Conservation (phyloP, 2,329 filamentous ascomycete genomes). For the Endothia cerciana region DNA sequence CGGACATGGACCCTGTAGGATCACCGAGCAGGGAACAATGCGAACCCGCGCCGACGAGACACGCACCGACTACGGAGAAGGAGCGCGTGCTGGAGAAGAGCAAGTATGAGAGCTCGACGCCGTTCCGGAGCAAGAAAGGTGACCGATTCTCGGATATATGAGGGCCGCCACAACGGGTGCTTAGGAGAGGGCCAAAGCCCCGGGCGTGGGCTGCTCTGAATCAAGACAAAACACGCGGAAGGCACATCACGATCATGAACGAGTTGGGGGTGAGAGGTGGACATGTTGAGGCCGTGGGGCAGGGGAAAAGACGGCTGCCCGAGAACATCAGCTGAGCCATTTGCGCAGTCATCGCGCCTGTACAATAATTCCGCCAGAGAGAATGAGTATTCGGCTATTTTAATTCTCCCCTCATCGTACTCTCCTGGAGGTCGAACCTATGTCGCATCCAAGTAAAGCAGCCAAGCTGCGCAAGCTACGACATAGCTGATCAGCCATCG, state of each 20-base stretch:
- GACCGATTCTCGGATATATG: slow-evolving; percentile 72
- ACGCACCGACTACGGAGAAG: slow-evolving; percentile 73
- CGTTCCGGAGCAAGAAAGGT: slow-evolving; percentile 79
- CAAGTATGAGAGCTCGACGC: slow-evolving; percentile 82
- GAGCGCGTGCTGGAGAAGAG: slow-evolving; percentile 75
- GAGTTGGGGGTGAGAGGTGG: background rate
- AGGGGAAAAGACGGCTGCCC: background rate
- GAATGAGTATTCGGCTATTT: background rate
- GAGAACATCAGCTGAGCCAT: background rate
- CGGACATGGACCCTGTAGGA: slow-evolving; percentile 60
- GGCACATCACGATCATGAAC: background rate
- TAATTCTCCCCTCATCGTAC: background rate
- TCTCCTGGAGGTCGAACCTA: background rate
- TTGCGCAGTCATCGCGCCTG: background rate
- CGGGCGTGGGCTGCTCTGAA: background rate
- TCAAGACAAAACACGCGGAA: background rate
- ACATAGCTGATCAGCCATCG: background rate
- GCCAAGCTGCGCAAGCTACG: background rate
- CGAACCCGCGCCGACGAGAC: slow-evolving; percentile 85
- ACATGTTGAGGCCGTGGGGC: background rate
- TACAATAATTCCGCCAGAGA: background rate
- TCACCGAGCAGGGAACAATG: slow-evolving; percentile 73
- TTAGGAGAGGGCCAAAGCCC: background rate
- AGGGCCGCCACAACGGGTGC: slow-evolving; percentile 20
- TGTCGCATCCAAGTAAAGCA: background rate